A percentile compares a stretch with the other conserved stretches of the same genome.
phyloP scores from a whole-genome alignment of 176 grass and related monocot genomes.

The Juncus inflexus region DNA sequence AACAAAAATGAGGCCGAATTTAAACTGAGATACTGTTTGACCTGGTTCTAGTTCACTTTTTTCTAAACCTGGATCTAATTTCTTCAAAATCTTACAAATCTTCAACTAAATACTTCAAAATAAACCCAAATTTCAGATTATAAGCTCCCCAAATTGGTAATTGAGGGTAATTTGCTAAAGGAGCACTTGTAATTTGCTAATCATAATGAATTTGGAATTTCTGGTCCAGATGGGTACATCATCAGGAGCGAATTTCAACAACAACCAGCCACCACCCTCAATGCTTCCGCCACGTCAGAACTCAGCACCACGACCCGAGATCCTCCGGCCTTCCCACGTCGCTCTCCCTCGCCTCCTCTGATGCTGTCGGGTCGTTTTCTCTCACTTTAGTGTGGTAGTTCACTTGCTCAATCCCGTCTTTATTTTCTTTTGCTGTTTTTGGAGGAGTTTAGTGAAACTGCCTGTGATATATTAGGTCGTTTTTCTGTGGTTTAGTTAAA shows the following conservation, averaged over 20 bases:
- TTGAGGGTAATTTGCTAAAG: neutral
- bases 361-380: conserved; percentile 43
- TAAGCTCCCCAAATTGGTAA: no score
- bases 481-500: conserved; percentile 30
- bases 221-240: conserved; percentile 56
- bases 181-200: neutral
- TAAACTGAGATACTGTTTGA: neutral
- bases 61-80: no score
- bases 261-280: conserved; percentile 33
- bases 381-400: conserved; percentile 21
- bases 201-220: conserved; percentile 3
- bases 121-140: no score
- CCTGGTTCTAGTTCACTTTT: no score
- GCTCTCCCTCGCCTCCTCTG: conserved; percentile 63
- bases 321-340: conserved; percentile 57
- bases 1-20: neutral
- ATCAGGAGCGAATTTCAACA: conserved; percentile 51
- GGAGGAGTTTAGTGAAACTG: neutral
- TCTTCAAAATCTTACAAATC: no score
- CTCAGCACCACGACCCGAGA: conserved; percentile 20
- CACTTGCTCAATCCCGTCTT: conserved; percentile 9
- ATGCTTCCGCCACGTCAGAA: conserved; percentile 45
- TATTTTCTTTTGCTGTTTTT: neutral
- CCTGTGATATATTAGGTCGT: conserved; percentile 17
- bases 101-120: no score